phyloP scores from a whole-genome alignment of 2,329 filamentous ascomycete species.

The Arthrobotrys entomopaga region DNA sequence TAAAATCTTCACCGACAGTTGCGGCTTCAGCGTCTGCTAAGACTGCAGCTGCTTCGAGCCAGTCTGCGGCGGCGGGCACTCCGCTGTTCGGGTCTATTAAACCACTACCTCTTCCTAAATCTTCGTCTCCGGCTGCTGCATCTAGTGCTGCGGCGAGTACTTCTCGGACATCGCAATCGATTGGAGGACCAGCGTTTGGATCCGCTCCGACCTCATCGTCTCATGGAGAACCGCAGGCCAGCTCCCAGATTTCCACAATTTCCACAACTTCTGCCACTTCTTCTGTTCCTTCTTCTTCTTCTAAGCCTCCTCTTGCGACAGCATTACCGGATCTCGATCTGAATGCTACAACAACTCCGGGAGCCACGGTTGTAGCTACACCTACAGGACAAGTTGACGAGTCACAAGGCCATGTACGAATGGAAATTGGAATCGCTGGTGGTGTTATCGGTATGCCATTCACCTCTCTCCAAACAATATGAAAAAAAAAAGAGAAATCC shows the following conservation, averaged over 20 bases:
- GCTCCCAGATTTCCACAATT: no score
- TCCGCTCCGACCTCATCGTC: slow-evolving; percentile 1
- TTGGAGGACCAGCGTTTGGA: slow-evolving; percentile 15
- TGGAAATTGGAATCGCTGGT: slow-evolving; percentile 45
- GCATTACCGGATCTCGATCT: no score
- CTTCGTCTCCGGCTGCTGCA: neutral
- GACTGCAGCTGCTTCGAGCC: neutral
- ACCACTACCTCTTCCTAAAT: slow-evolving; percentile 4
- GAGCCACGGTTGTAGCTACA: neutral
- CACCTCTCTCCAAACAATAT: neutral
- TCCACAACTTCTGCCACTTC: neutral
- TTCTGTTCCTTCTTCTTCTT: neutral
- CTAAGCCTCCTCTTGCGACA: no score
- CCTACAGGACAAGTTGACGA: slow-evolving; percentile 19
- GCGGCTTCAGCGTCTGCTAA: neutral
- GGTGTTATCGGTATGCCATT: slow-evolving; percentile 49
- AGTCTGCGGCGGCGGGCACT: neutral
- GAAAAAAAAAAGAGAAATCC: no score
- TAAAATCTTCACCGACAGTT: neutral
- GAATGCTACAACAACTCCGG: no score
- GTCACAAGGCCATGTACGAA: slow-evolving; percentile 26
- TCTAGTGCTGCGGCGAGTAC: neutral
- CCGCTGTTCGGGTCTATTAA: slow-evolving; percentile 24
- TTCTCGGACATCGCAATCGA: slow-evolving; percentile 3
- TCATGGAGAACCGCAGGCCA: no score